Base-by-base conservation (phyloP, 495 filamentous ascomycete genomes). In the Neurospora sp. region DNA sequence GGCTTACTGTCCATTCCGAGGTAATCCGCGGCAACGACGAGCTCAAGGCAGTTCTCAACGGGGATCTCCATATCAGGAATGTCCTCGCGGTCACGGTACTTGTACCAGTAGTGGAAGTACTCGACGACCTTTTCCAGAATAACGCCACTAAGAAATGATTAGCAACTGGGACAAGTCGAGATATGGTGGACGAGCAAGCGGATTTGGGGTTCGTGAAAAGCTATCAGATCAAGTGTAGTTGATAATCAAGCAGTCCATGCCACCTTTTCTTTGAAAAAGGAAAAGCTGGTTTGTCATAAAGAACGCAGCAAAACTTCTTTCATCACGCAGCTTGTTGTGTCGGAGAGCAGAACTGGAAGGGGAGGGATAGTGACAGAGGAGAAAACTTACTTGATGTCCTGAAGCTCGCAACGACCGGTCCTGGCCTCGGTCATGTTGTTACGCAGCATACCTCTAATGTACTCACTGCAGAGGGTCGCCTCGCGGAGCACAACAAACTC, bases 21-120 rank as follows among this genome's bases (percentile, higher is more conserved):
- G 83, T 89, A 99, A 83, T 98, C 94, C 35, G 95, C 94, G 16
- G 94, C 94, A 87, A 94, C 91, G 74, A 99, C 82, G 73, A 99
- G 80, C 82, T 97, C 94, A 73, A 99, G 81, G 75, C 94, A 97
- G 40, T 98, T 78, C 81, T 98, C 95, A 0, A 92, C 88, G 14
- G 95, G 93, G 41, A 89, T 87, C 22, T 97, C 94, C 93, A 97
- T 94, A 81, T 99, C 96, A 6, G 93, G 89, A 27, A 97, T 93
- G 74, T 96, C 90, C 69, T 88, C 87, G 73, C 83, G 83, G 72
- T 95, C 88, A 71, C 87, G 89, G 81, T 96, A 87, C 81, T 93
- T 94, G 80, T 97, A 87, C 80, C 92, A 91, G 84, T 95, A 97
- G 75, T 92, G 92, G 73, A 96, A 91, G 82, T 97, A 97, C 83